These are phyloP conservation scores for Colletotrichum echinochloae DNA, from an alignment of 2,329 filamentous ascomycete species.

Conservation along the genomic window DNA sequence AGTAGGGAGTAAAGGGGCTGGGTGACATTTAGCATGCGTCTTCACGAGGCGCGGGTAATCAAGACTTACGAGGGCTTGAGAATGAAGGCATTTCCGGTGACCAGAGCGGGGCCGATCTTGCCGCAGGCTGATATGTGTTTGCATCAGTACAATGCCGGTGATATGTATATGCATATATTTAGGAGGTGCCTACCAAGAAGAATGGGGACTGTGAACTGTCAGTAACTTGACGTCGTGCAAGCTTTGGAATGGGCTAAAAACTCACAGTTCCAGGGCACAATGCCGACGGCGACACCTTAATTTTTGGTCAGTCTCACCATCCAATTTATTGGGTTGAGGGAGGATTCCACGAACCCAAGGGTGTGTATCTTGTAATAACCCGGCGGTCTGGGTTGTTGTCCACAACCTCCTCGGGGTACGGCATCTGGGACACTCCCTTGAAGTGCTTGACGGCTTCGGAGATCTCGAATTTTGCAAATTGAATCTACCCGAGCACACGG, in stretches of 20 bases:
- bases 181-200: constrained; percentile 27
- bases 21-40: constrained; percentile 38
- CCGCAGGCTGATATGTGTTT: constrained; percentile 50
- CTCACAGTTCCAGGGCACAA: constrained; percentile 69
- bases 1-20: constrained; percentile 67
- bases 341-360: constrained; percentile 47
- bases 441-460: constrained; percentile 31
- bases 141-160: neutral
- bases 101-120: constrained; percentile 68
- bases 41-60: neutral
- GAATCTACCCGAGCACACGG: constrained; percentile 2
- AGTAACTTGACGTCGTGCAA: neutral
- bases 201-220: constrained; percentile 30
- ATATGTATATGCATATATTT: rapidly evolving
- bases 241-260: constrained; percentile 61
- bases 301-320: neutral
- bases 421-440: constrained; percentile 24
- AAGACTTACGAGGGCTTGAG: constrained; percentile 62
- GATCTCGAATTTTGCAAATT: constrained; percentile 33
- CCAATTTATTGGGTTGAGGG: constrained; percentile 42
- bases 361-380: constrained; percentile 50
- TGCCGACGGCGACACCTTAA: constrained; percentile 54
- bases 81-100: constrained; percentile 69
- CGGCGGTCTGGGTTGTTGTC: constrained; percentile 46
- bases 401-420: constrained; percentile 38